Evolutionary conservation across 768 basidiomycete species (phyloP).

Genomic region (Baorangia bicolor): DNA sequence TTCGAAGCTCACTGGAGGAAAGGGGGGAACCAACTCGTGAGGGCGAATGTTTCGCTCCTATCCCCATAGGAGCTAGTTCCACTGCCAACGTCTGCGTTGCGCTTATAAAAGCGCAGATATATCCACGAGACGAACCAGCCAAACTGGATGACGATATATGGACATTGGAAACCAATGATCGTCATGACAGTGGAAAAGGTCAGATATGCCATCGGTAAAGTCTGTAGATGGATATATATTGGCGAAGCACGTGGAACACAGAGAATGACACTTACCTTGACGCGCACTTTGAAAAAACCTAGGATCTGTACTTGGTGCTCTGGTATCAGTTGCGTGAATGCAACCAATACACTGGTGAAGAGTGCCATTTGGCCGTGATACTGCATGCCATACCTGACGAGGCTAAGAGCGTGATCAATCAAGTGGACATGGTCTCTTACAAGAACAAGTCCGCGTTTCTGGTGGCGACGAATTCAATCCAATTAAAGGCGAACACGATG

Average conservation of each 20-base stretch:
- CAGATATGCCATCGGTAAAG: conserved; percentile 91
- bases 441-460: conserved; percentile 72
- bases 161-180: conserved; percentile 80
- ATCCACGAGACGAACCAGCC: conserved; percentile 98
- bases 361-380: conserved; percentile 94
- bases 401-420: conserved; percentile 11
- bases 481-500: conserved; percentile 85
- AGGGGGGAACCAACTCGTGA: conserved; percentile 96
- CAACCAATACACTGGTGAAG: conserved; percentile 86
- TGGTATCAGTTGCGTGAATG: conserved; percentile 96
- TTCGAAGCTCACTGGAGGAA: conserved; percentile 74
- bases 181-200: conserved; percentile 85
- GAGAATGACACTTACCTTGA: conserved; percentile 62
- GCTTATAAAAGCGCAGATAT: conserved; percentile 97
- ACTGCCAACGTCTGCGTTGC: conserved; percentile 63
- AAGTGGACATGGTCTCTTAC: conserved; percentile 45
- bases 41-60: conserved; percentile 92
- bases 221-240: conserved; percentile 45
- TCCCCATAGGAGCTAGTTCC: conserved; percentile 83
- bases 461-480: conserved; percentile 79
- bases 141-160: conserved; percentile 94
- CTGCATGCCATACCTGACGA: conserved; percentile 73
- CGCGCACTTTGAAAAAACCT: conserved; percentile 78
- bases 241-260: neutral
- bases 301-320: conserved; percentile 97